Evolutionary conservation across 768 basidiomycete genomes (phyloP), one percentile per base, ranked within the genome.

Genomic region (Galerina sulciceps): DNA sequence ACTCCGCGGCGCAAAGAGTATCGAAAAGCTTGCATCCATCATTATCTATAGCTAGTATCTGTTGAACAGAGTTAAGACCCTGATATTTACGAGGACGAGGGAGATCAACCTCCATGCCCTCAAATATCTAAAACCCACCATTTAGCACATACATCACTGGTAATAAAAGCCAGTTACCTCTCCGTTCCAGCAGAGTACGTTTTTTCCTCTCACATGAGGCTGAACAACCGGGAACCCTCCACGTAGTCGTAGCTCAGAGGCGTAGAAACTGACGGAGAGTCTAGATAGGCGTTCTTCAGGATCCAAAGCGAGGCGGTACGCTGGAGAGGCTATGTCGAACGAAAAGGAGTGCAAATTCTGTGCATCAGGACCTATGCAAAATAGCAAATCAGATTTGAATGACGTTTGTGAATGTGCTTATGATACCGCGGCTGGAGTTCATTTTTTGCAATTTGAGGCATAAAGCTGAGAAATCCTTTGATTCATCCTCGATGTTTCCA

Each of bases 101-200:
- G 26, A 13, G 9, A 68, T 80, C 56, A 53, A 91, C 93, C 71
- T 89, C 76, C n/a, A 93, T 66, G 6, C 93, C 93, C 62, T 91
- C 87, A 62, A 96, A 95, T 23, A 94, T 79, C 81, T 82, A 42
- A 31, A 10, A 15, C 42, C n/a, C 31, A 40, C 35, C 35, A 47
- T 22, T 58, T 15, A 52, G 48, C 20, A 43, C 41, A 34, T 35
- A 35, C 6, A 35, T 11, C 50, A 13, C 11, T 44, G 38, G 26
- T n/a, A 10, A 38, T 26, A 56, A 57, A 10, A 49, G 22, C n/a
- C 18, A 23, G 62, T 57, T 55, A 88, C 91, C 78, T 95, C 91
- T 59, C 94, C 93, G 67, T 93, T 94, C 90, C 90, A 95, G 67
- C 91, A 93, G 23, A 95, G 72, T 3, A 91, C 67, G 66, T 88